Evolutionary conservation across 306 rosid species (phyloP), one percentile per base, ranked within the genome.

Genomic region (Acacia crassicarpa): DNA sequence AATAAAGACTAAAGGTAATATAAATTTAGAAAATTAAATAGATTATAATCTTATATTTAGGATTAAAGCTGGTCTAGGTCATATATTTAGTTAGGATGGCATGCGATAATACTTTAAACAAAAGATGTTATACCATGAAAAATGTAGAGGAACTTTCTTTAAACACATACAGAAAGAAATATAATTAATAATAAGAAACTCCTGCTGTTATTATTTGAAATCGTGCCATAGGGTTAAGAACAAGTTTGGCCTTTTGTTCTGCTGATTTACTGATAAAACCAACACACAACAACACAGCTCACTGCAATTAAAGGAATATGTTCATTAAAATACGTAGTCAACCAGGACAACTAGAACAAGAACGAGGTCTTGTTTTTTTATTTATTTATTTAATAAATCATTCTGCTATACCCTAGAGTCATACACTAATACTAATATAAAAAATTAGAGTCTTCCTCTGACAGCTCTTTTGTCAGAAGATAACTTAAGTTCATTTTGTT

Each of bases 241-340:
- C 72, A 17, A 19, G 23, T 41, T 68, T 20, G 74, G 32, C 51
- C 32, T 68, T 68, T 68, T 68, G 32, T 41, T 66, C 3, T 32
- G 13, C 5, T 66, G 9, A 27, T 27, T 63, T 30, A 7, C 40
- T 17, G n/a, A n/a, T 19, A 66, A 30, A 13, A 25, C 41, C 71
- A 66, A 23, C 7, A 4, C 8, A 38, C 41, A 38, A 38, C 41
- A 38, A 38, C 41, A 38, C 35, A 66, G 25, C 72, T 40, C 23
- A 44, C 74, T 40, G 51, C 74, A n/a, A 41, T 40, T 68, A n/a
- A n/a, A 68, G 74, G 74, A 68, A 68, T 40, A n/a, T 1, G 51
- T 15, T 19, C 78, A 33, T 38, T 56, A 56, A 54, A 75, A 54
- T 19, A 75, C 12, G 2, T 19, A 73, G 45, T 73, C 45, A 73